Evolutionary conservation across 208 protist genomes (phyloP).

Genomic region (Spongospora subterranea): DNA sequence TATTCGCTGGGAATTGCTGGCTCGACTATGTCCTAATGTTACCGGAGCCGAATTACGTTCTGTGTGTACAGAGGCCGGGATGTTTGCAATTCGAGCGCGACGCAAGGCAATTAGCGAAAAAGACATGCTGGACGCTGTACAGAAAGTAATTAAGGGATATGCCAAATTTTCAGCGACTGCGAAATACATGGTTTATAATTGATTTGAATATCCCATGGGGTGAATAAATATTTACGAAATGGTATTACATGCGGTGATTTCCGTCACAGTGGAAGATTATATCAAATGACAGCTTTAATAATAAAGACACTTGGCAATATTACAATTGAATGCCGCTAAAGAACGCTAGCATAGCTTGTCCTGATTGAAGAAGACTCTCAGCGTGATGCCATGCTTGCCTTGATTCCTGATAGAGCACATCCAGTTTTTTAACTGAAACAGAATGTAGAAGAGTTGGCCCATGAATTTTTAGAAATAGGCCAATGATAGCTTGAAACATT

Average conservation of each 20-base stretch:
- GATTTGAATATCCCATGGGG: too few relatives aligned
- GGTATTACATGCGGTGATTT: not conserved
- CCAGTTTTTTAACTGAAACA: not conserved
- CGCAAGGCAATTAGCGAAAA: conserved; percentile 99
- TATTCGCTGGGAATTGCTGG: conserved; percentile 98
- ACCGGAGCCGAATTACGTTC: conserved; percentile 86
- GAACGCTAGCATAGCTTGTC: not conserved
- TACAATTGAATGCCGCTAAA: conserved; percentile 47
- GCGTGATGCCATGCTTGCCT: not conserved
- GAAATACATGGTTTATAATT: conserved; percentile 99
- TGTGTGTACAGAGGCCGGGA: conserved; percentile 99
- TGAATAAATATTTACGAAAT: conserved; percentile 66
- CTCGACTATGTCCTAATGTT: conserved; percentile 96
- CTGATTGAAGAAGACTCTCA: not conserved
- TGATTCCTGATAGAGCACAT: not conserved
- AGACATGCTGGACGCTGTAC: conserved; percentile 99
- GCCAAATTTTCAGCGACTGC: conserved; percentile 99
- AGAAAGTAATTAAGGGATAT: conserved; percentile 99
- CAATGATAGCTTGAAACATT: not conserved
- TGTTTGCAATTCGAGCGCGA: conserved; percentile 98
- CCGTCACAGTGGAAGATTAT: not conserved
- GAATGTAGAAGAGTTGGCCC: not conserved
- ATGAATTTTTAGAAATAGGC: conserved; percentile 28
- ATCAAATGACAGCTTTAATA: too few relatives aligned
- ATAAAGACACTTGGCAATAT: too few relatives aligned